Conservation (phyloP, 441 rosid genomes). For the Cnidoscolus chayamansa region DNA sequence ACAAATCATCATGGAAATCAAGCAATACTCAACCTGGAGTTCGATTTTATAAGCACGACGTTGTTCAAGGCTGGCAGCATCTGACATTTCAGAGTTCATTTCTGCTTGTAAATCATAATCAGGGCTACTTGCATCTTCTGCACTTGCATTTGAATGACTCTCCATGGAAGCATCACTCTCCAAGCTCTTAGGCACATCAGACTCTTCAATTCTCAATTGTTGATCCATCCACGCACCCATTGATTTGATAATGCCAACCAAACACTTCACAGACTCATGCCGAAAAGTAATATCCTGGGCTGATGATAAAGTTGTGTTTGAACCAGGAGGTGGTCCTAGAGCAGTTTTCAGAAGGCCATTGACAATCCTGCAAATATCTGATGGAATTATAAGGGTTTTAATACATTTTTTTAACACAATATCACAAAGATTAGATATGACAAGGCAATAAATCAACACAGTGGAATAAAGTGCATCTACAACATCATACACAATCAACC, state of each 20-base stretch:
- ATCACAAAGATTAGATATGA: constrained; percentile 6
- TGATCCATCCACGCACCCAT: constrained; percentile 98
- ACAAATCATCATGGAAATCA: not conserved
- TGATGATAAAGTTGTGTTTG: constrained; percentile 74
- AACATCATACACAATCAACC: not conserved
- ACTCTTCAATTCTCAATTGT: constrained; percentile 63
- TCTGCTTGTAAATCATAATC: constrained; percentile 77
- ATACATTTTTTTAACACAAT: constrained; percentile 42
- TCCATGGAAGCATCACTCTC: constrained; percentile 57
- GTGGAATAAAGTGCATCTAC: not conserved
- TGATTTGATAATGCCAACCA: constrained; percentile 79
- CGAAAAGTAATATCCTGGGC: constrained; percentile 90
- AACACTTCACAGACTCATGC: constrained; percentile 95
- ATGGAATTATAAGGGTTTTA: constrained; percentile 90
- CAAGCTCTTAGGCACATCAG: constrained; percentile 45
- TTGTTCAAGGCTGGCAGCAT: constrained; percentile 87
- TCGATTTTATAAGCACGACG: constrained; percentile 93
- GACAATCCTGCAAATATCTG: constrained; percentile 98
- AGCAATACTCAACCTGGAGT: constrained; percentile 65
- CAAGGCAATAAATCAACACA: not conserved
- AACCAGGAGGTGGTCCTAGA: constrained; percentile 94
- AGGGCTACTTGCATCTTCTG: constrained; percentile 57
- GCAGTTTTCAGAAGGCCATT: constrained; percentile 97
- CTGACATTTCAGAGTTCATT: constrained; percentile 61
- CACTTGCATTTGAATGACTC: constrained; percentile 44